Conservation (phyloP, 768 basidiomycete genomes). For the Tulasnella sp. region DNA sequence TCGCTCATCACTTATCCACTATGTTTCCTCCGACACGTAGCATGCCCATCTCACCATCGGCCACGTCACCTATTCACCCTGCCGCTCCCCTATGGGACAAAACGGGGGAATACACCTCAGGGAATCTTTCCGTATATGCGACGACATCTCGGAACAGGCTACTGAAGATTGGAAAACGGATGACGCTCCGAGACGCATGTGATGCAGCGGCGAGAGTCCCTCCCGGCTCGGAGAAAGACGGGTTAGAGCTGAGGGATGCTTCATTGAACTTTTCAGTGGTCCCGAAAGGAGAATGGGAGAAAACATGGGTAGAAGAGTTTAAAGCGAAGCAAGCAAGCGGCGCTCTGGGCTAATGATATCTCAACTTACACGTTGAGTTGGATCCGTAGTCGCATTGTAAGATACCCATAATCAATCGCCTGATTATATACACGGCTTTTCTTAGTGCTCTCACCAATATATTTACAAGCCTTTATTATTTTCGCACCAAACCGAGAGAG, state of each 20-base stretch:
- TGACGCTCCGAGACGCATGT: slow-evolving; percentile 42
- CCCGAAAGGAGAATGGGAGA: slow-evolving; percentile 64
- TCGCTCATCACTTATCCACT: slow-evolving; percentile 57
- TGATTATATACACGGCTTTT: no score
- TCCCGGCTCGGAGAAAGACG: slow-evolving; percentile 51
- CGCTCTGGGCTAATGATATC: neutral
- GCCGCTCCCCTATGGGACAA: slow-evolving; percentile 62
- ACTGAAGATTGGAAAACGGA: slow-evolving; percentile 84
- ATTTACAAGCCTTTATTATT: no score
- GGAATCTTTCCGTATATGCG: slow-evolving; percentile 67
- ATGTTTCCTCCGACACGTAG: slow-evolving; percentile 58
- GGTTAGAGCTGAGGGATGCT: slow-evolving; percentile 73
- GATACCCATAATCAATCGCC: no score
- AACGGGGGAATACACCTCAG: slow-evolving; percentile 50
- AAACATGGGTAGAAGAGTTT: slow-evolving; percentile 79
- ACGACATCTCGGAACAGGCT: slow-evolving; percentile 64
- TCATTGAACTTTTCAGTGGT: slow-evolving; percentile 70
- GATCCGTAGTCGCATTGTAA: neutral
- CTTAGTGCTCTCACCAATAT: no score
- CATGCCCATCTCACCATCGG: neutral
- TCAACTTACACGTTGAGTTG: neutral
- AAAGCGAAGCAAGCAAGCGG: slow-evolving; percentile 34
- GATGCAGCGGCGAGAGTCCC: slow-evolving; percentile 47
- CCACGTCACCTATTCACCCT: slow-evolving; percentile 37
- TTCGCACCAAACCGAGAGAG: no score